Conservation (phyloP, 2,329 filamentous ascomycete genomes). For the Bipolaris sorokiniana region DNA sequence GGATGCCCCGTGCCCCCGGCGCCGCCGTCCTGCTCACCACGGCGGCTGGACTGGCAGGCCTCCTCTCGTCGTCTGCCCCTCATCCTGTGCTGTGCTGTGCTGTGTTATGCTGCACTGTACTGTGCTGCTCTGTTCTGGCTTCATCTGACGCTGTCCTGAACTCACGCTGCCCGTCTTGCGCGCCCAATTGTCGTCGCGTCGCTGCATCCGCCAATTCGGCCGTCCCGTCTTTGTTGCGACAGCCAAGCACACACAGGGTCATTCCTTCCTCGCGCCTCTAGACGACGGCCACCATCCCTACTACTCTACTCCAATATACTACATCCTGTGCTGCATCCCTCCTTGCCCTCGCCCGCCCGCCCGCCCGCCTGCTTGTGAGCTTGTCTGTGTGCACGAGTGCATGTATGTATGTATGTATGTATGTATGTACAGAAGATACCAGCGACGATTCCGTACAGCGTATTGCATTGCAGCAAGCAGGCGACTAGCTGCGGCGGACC, state of each 20-base stretch:
- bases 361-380: no score
- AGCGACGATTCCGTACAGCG: background rate
- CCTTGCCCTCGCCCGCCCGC: no score
- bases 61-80: conserved; percentile 8
- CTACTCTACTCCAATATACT: no score
- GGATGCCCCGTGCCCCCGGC: background rate
- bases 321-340: no score
- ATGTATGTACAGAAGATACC: background rate
- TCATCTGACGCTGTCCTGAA: background rate
- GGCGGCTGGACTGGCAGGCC: background rate
- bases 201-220: conserved; percentile 14
- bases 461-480: conserved; percentile 11
- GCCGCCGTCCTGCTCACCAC: no score
- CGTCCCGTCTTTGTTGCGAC: conserved; percentile 24
- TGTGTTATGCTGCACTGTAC: no score
- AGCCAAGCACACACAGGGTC: conserved; percentile 15
- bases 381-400: no score
- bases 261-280: conserved; percentile 15
- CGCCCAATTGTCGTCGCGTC: background rate
- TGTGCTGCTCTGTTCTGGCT: background rate
- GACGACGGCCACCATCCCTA: conserved; percentile 9
- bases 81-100: background rate
- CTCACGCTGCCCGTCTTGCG: background rate
- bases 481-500: conserved; percentile 6
- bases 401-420: background rate